Evolutionary conservation across 805 yeast species (phyloP), one percentile per base, ranked within the genome.

Genomic region (Cyberlindnera subsufficiens): DNA sequence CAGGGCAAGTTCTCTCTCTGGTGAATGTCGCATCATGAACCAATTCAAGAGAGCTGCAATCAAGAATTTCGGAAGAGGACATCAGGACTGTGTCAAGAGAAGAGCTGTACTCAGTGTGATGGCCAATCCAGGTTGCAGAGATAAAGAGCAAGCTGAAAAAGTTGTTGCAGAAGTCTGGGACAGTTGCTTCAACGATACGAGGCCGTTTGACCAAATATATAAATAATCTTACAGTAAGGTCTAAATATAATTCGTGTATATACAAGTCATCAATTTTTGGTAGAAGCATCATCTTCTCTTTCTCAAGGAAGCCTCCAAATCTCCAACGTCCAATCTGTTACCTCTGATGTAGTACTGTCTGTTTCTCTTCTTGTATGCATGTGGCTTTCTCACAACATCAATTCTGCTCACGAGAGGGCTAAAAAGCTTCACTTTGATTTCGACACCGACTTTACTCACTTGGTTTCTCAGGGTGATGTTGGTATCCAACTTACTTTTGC

Each of bases 181-280:
- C 48, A 82, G 91, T 37, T 93, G 99, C 61, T 93, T 89, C 60
- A 82, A 81, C 55, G 99, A 93, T 58, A 91, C 98, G 2, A 71
- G 99, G 56, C 99, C 99, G 1, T 93, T 88, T 64, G 98, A 93
- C 55, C 82, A 86, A 56, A 90, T 93, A 30, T 93, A 87, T 84
- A 64, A 52, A 42, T 47, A 32, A 40, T 5, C 6, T 6, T 20
- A 22, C 11, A 22, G 27, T 11, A 22, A 9, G 10, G 14, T 14
- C 15, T 30, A 19, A 30, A 20, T 18, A 15, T 17, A 19, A 15
- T 8, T 22, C 31, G 19, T 39, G 32, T 27, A 39, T 32, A 33
- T 33, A 39, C 30, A 33, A 15, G 9, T 14, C 20, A 16, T 29
- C 19, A 25, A 37, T 19, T 37, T 29, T 27, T 18, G 25, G 10